These are phyloP conservation scores for Psilocybe subaeruginosa DNA, from an alignment of 768 basidiomycete genomes.

Conservation along the genomic window DNA sequence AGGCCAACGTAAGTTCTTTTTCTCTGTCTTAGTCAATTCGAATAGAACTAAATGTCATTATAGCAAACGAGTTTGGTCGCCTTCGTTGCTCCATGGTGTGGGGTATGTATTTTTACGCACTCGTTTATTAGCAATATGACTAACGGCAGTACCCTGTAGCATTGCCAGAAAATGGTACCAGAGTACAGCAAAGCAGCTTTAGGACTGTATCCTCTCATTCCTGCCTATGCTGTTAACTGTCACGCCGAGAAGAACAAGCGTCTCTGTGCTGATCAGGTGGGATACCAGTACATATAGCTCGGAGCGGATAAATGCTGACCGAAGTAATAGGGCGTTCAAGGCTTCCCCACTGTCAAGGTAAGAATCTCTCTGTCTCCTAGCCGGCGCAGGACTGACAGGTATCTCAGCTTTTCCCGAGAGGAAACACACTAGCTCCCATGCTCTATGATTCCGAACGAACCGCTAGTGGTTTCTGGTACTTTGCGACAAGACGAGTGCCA, in stretches of 20 bases:
- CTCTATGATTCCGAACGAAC: conserved; percentile 76
- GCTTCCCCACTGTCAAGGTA: conserved; percentile 93
- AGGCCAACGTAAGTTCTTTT: conserved; percentile 61
- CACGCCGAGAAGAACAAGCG: conserved; percentile 81
- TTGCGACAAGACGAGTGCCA: conserved; percentile 74
- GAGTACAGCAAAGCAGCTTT: conserved; percentile 84
- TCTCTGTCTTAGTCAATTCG: neutral
- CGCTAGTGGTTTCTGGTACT: conserved; percentile 73
- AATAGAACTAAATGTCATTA: neutral
- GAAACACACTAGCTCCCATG: conserved; percentile 60
- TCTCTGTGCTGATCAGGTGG: conserved; percentile 72
- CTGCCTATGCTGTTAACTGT: conserved; percentile 93
- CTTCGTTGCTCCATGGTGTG: conserved; percentile 96
- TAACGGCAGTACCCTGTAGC: conserved; percentile 40
- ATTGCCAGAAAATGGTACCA: conserved; percentile 85
- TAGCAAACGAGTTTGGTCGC: conserved; percentile 82
- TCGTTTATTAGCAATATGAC: neutral
- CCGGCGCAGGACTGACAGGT: neutral
- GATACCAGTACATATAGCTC: neutral
- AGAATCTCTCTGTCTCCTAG: conserved; percentile 1
- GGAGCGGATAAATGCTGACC: neutral
- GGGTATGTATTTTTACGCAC: conserved; percentile 48
- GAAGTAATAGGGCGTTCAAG: conserved; percentile 62
- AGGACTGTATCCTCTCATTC: conserved; percentile 79
- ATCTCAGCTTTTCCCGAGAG: conserved; percentile 75